A percentile compares a stretch with the other conserved stretches of the same genome.
Conservation (phyloP, 2,329 filamentous ascomycete species). For the Pseudopyricularia javanii region DNA sequence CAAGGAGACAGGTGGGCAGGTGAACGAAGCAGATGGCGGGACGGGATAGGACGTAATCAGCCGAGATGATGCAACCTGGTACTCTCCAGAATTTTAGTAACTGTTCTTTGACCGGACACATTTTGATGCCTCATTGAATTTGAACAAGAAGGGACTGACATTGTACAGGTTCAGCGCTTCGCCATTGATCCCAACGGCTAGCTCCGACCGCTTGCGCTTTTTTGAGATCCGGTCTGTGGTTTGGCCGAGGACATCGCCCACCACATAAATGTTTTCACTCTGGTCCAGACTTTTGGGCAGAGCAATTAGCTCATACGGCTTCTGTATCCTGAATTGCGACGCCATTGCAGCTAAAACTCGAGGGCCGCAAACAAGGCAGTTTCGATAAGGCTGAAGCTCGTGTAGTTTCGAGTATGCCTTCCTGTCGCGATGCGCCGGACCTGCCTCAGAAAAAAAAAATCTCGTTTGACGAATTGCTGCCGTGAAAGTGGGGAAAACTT, state of each 20-base stretch:
- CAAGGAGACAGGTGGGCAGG: conserved; percentile 48
- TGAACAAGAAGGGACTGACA: conserved; percentile 24
- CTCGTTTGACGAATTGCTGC: not conserved
- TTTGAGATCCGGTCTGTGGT: conserved; percentile 33
- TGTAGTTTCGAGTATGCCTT: not conserved
- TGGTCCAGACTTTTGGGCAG: conserved; percentile 46
- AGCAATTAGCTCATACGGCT: conserved; percentile 49
- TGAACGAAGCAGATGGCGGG: conserved; percentile 51
- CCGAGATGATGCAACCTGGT: conserved; percentile 46
- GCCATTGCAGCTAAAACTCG: conserved; percentile 27
- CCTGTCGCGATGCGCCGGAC: not conserved
- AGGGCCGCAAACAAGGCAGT: not conserved
- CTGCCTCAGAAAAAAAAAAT: conserved; percentile 1
- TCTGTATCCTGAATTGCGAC: conserved; percentile 48
- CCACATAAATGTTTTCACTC: conserved; percentile 36
- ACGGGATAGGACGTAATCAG: conserved; percentile 56
- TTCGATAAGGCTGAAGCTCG: not conserved
- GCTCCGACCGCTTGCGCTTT: conserved; percentile 50
- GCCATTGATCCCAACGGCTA: conserved; percentile 51
- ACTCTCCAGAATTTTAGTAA: conserved; percentile 5
- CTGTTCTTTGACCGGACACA: not conserved
- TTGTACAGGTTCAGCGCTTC: conserved; percentile 56
- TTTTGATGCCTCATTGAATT: no score
- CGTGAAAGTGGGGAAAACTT: not conserved
- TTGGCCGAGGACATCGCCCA: conserved; percentile 50